A percentile compares a stretch with the other conserved stretches of the same genome.
These are phyloP conservation scores for Tilletia caries DNA, from an alignment of 1,284 basidiomycete genomes.

Conservation along the genomic window DNA sequence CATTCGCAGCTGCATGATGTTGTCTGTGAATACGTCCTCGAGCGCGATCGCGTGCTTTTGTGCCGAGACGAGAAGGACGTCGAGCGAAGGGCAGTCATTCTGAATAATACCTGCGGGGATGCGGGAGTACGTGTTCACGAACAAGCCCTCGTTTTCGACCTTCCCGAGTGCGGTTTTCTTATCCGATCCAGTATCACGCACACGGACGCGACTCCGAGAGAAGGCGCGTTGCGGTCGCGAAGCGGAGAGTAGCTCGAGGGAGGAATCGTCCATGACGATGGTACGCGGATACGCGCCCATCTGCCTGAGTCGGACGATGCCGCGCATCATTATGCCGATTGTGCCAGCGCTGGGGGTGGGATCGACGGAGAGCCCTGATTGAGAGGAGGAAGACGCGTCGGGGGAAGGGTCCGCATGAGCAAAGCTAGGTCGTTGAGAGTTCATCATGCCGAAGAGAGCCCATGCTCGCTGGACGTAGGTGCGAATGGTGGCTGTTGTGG, in stretches of 20 bases:
- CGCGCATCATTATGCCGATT: conserved; percentile 39
- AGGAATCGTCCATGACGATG: background rate
- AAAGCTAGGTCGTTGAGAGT: background rate
- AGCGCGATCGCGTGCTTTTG: background rate
- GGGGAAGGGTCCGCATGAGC: background rate
- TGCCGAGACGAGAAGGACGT: background rate
- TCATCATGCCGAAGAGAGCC: conserved; percentile 11
- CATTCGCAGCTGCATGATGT: no score
- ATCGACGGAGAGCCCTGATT: conserved; percentile 23
- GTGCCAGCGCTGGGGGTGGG: conserved; percentile 37
- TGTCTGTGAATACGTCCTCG: background rate
- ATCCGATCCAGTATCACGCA: no score
- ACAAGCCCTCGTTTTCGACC: background rate
- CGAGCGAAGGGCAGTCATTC: background rate
- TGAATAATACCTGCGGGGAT: background rate
- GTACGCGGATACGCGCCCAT: conserved; percentile 26
- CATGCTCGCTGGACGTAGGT: conserved; percentile 10
- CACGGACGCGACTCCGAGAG: background rate
- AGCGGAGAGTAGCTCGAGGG: background rate
- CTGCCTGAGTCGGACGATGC: conserved; percentile 36
- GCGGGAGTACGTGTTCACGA: background rate
- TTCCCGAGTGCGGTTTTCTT: background rate
- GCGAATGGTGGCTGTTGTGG: conserved; percentile 1
- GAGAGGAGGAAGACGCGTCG: background rate
- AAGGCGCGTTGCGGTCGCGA: background rate